Base-by-base conservation (phyloP, 768 basidiomycete genomes). In the Mycena amicta region DNA sequence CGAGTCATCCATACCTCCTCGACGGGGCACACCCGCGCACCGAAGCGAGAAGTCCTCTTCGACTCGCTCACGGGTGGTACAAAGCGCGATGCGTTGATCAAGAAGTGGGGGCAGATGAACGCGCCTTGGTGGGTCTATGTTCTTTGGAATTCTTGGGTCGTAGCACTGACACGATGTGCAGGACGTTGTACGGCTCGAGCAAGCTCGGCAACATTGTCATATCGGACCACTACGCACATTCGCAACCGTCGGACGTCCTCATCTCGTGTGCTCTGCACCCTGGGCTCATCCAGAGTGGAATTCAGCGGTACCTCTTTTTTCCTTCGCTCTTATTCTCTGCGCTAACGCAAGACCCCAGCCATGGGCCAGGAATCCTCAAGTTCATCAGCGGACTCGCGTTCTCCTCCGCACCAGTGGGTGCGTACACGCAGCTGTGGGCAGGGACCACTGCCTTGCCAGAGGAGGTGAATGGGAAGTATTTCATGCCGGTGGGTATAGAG, bases 261-360 rank as follows among this genome's bases (percentile, higher is more conserved):
- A 56, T 61, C 12, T 61, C 60, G 6, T 62, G 61, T 26, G 13
- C 61, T 18, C 31, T 58, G n/a, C 61, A 62, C 51, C 61, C 61
- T 2, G 61, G 61, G 4, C 16, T 49, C 0, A 52, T 62, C 16
- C 30, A 25, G 16, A 41, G 52, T 2, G 61, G 53, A 1, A n/a
- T 62, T 11, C 56, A 57, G 33, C 61, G 56, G 61, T 62, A 37
- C n/a, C n/a, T n/a, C n/a, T n/a, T n/a, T n/a, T n/a, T 37, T 8
- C 8, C 11, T 18, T 37, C 33, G 33, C 33, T 8, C 18, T 8
- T 18, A 46, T 5, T 25, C 16, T n/a, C 16, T 23, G 45, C 45
- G 20, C 6, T n/a, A n/a, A 46, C 11, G 6, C 22, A 25, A 25
- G 11, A 25, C 45, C 20, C 26, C 50, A 61, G 55, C 3, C 33